Evolutionary conservation across 2,329 filamentous ascomycete species (phyloP).

Genomic region (Hypoxylon sp.): DNA sequence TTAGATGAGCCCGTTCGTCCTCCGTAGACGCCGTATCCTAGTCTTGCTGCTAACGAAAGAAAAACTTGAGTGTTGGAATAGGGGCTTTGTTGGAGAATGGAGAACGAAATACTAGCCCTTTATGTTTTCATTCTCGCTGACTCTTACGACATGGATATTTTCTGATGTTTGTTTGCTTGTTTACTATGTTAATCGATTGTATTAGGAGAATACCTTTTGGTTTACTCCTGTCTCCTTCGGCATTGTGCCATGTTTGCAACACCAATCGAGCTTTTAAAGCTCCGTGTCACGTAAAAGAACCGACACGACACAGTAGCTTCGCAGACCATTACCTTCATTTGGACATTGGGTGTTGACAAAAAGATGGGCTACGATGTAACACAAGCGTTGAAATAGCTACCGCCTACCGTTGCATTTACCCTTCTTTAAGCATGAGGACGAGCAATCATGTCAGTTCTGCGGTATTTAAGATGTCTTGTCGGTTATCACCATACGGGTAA

Average conservation of each 20-base stretch:
- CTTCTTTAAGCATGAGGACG: not conserved
- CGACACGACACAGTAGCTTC: slow-evolving; percentile 9
- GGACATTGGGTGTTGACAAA: too few species aligned
- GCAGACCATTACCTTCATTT: slow-evolving; percentile 25
- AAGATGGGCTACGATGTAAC: slow-evolving; percentile 12
- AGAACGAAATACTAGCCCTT: too few species aligned
- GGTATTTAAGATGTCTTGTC: not conserved
- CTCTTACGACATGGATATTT: too few species aligned
- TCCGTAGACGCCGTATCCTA: too few species aligned
- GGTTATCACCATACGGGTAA: not conserved
- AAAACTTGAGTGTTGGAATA: too few species aligned
- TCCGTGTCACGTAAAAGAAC: slow-evolving; percentile 2
- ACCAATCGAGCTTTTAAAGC: slow-evolving; percentile 16
- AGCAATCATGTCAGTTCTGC: not conserved
- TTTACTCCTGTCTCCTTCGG: too few species aligned
- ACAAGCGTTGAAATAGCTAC: slow-evolving; percentile 2
- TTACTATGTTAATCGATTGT: too few species aligned
- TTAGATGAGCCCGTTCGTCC: slow-evolving; percentile 8
- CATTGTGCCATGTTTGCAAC: too few species aligned
- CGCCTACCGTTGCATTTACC: slow-evolving; percentile 17
- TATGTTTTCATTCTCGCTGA: too few species aligned
- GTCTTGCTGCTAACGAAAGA: too few species aligned
- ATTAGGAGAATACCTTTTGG: too few species aligned
- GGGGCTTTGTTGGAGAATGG: too few species aligned
- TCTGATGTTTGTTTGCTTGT: not conserved